These are phyloP conservation scores for Diplotaxis tenuifolia DNA, from an alignment of 345 rosid genomes.

Conservation along the genomic window DNA sequence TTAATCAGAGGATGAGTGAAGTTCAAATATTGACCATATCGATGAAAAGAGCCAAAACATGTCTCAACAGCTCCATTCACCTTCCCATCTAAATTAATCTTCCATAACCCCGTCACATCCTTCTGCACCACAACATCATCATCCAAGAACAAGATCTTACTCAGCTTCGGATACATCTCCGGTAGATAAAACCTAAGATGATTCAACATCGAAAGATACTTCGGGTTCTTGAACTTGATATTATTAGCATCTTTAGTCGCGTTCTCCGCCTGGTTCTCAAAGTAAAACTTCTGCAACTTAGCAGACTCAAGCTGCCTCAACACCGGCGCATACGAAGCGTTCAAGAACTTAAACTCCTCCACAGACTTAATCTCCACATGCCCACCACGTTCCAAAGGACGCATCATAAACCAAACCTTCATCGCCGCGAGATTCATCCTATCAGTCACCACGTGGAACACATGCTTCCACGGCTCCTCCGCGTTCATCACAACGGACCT, in stretches of 20 bases:
- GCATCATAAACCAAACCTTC: constrained; percentile 98
- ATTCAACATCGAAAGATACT: constrained; percentile 63
- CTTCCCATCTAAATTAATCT: constrained; percentile 77
- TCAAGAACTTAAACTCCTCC: constrained; percentile 68
- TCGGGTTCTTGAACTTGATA: constrained; percentile 60
- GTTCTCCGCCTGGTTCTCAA: constrained; percentile 46
- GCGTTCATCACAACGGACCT: constrained; percentile 81
- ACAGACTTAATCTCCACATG: constrained; percentile 74
- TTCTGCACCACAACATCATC: constrained; percentile 96
- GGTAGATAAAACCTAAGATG: constrained; percentile 88
- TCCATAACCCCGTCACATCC: constrained; percentile 83
- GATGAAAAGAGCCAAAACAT: constrained; percentile 91
- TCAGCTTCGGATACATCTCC: constrained; percentile 82
- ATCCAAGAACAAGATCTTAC: constrained; percentile 78
- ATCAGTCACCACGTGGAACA: constrained; percentile 29
- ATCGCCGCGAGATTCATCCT: constrained; percentile 83
- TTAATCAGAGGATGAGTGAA: constrained; percentile 70
- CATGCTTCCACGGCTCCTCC: constrained; percentile 28
- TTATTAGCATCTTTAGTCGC: constrained; percentile 41
- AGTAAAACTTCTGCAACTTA: constrained; percentile 55
- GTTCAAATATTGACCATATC: constrained; percentile 68
- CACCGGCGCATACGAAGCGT: constrained; percentile 67
- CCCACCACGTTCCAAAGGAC: constrained; percentile 73
- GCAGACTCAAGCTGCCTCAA: constrained; percentile 70
- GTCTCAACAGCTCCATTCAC: constrained; percentile 96